Evolutionary conservation across 306 rosid species (phyloP).

Genomic region (Prunus mira): DNA sequence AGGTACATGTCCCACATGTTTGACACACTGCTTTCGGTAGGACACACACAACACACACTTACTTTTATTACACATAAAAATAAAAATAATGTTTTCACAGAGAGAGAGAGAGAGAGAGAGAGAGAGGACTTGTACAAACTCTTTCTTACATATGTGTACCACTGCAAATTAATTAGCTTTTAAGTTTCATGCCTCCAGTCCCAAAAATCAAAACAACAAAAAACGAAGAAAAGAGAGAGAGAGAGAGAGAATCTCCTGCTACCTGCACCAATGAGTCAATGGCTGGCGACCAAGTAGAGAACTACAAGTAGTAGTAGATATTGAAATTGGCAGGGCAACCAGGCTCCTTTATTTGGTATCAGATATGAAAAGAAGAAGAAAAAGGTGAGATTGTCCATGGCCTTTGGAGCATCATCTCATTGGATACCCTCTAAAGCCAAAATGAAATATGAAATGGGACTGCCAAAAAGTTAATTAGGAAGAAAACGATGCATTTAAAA

Average conservation of each 20-base stretch:
- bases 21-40: background rate
- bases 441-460: background rate
- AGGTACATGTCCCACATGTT: slow-evolving; percentile 16
- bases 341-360: background rate
- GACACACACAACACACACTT: background rate
- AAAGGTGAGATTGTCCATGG: background rate
- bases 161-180: background rate
- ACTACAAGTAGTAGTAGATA: too few species aligned
- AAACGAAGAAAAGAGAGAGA: background rate
- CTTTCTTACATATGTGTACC: background rate
- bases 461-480: background rate
- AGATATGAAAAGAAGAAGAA: background rate
- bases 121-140: background rate
- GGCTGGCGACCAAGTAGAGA: too few species aligned
- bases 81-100: background rate
- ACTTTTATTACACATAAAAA: background rate
- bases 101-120: too few species aligned
- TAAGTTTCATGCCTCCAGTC: background rate
- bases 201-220: too few species aligned
- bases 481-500: background rate
- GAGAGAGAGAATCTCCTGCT: background rate
- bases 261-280: background rate
- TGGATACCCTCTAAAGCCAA: background rate
- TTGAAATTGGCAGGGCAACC: background rate
- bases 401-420: background rate